Conservation (phyloP, 2,329 filamentous ascomycete species). For the Ploettnerulaceae sp. region DNA sequence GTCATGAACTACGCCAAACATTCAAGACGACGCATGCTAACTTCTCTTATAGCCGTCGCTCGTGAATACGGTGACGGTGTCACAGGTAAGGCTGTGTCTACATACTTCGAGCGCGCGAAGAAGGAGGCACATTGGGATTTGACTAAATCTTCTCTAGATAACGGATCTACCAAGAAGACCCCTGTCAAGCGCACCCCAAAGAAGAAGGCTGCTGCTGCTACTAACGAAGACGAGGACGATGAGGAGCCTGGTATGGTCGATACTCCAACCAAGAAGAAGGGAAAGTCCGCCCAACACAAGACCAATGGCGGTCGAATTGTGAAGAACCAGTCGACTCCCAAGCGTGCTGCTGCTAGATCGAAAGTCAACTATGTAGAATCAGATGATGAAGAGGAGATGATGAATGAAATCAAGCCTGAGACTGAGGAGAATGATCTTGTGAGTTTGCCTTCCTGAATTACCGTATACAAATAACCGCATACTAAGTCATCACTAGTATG, state of each 20-base stretch:
- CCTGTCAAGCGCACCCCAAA: conserved; percentile 5
- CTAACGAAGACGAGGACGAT: conserved; percentile 17
- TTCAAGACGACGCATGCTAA: conserved; percentile 25
- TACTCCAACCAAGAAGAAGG: conserved; percentile 22
- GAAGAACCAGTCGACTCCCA: conserved; percentile 13
- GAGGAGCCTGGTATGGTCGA: conserved; percentile 6
- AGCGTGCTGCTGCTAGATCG: neutral
- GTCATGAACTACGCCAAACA: conserved; percentile 9
- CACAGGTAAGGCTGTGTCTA: conserved; percentile 30
- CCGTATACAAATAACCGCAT: too few species aligned
- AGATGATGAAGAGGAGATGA: conserved; percentile 11
- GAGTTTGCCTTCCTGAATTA: neutral
- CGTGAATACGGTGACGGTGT: conserved; percentile 25
- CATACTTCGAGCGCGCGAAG: conserved; percentile 27
- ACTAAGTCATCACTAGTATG: too few species aligned
- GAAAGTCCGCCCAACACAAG: conserved; percentile 24
- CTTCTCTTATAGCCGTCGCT: conserved; percentile 27
- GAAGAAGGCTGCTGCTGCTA: conserved; percentile 8
- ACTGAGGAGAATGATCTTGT: neutral
- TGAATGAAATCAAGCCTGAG: conserved; percentile 6
- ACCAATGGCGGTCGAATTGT: conserved; percentile 20
- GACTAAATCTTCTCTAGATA: conserved; percentile 15
- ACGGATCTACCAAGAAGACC: conserved; percentile 11
- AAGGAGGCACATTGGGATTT: conserved; percentile 25
- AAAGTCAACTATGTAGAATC: conserved; percentile 8